Percentiles rank a stretch among this genome's conserved stretches.
phyloP scores from a whole-genome alignment of 345 rosid species.

The Pelargonium nanum region DNA sequence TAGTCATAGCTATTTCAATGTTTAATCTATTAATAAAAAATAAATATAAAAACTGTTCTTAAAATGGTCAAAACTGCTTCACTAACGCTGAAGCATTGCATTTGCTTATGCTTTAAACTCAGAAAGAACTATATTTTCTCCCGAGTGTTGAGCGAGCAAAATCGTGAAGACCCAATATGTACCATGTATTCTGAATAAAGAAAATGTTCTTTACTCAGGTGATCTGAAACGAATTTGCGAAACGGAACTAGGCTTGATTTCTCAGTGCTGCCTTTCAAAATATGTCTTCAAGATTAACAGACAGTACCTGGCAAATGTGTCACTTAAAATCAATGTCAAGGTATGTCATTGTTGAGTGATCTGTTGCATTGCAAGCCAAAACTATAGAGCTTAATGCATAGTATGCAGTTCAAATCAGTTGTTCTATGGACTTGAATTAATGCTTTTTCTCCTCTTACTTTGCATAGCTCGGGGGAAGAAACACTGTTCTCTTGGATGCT shows the following conservation, averaged over 20 bases:
- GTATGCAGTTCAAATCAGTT: slow-evolving; percentile 11
- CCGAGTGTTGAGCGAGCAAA: too few relatives aligned
- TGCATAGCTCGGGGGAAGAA: slow-evolving; percentile 51
- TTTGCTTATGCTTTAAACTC: too few relatives aligned
- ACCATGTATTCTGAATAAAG: neutral
- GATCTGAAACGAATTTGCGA: slow-evolving; percentile 89
- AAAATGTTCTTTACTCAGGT: slow-evolving; percentile 34
- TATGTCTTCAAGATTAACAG: slow-evolving; percentile 72
- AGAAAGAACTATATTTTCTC: too few relatives aligned
- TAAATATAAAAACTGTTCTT: too few relatives aligned
- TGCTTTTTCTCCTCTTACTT: neutral
- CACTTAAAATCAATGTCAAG: slow-evolving; percentile 84
- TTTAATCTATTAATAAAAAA: too few relatives aligned
- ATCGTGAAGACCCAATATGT: neutral
- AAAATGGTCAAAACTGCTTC: too few relatives aligned
- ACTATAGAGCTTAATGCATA: too few relatives aligned
- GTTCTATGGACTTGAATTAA: slow-evolving; percentile 12
- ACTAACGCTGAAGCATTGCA: too few relatives aligned
- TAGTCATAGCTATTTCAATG: neutral
- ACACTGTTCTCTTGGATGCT: slow-evolving; percentile 90
- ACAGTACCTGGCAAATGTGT: slow-evolving; percentile 84
- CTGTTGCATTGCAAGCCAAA: neutral
- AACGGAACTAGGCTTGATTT: slow-evolving; percentile 87
- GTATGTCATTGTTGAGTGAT: slow-evolving; percentile 17
- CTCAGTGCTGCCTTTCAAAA: slow-evolving; percentile 82